A percentile compares a stretch with the other conserved stretches of the same genome.
These are phyloP conservation scores for Gentiana macrophylla DNA, from an alignment of 257 asterid species.

Conservation along the genomic window DNA sequence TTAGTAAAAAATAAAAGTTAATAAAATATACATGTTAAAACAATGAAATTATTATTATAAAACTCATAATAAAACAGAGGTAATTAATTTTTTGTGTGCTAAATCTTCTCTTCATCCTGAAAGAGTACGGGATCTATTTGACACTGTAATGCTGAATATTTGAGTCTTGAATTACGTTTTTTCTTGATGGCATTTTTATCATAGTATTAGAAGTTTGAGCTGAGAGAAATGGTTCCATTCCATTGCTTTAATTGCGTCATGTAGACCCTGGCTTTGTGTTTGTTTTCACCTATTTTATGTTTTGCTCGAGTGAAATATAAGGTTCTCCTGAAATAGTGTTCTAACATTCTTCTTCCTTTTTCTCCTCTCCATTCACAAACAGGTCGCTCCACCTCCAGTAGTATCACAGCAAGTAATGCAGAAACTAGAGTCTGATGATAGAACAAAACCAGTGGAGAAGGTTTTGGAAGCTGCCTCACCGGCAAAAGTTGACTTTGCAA, in stretches of 20 bases:
- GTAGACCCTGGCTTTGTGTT: background rate
- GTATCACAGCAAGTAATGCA: slow-evolving; percentile 34
- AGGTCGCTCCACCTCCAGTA: slow-evolving; percentile 57
- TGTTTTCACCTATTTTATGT: background rate
- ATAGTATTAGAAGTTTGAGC: no score
- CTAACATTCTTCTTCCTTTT: background rate
- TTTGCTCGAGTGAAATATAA: background rate
- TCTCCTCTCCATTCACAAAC: slow-evolving; percentile 9
- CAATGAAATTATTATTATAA: no score
- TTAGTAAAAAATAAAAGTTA: no score
- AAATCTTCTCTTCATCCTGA: no score
- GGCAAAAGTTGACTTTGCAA: slow-evolving; percentile 77
- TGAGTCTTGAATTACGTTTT: no score
- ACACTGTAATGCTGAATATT: no score
- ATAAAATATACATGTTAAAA: no score
- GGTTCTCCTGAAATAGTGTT: background rate
- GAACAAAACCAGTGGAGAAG: slow-evolving; percentile 38
- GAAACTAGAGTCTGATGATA: slow-evolving; percentile 41
- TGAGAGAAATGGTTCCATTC: no score
- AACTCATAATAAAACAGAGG: no score
- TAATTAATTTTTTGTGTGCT: no score
- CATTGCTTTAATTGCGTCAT: background rate
- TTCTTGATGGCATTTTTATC: no score
- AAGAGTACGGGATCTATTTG: no score
- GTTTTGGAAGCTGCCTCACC: slow-evolving; percentile 38